Conservation (phyloP, 2,329 filamentous ascomycete species). For the Coniella lustricola region DNA sequence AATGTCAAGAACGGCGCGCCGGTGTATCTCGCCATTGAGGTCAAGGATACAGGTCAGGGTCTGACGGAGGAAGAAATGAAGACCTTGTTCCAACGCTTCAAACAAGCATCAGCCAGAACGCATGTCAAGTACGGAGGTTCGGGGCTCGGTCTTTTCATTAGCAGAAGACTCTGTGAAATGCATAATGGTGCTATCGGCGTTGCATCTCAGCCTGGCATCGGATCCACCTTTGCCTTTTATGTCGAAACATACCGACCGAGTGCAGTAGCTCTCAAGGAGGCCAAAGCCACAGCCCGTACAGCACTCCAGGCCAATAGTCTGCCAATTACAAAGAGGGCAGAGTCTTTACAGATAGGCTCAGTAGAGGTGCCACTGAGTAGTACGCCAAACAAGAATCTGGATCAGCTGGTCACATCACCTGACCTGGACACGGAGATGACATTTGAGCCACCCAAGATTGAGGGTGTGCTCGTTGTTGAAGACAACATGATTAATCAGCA, state of each 20-base stretch:
- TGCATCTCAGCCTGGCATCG: slow-evolving; percentile 58
- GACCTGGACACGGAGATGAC: slow-evolving; percentile 2
- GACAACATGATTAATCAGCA: slow-evolving; percentile 57
- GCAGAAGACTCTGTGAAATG: slow-evolving; percentile 68
- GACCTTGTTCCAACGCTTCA: slow-evolving; percentile 65
- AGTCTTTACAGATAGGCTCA: slow-evolving; percentile 15
- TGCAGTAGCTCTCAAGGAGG: slow-evolving; percentile 33
- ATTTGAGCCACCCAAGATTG: slow-evolving; percentile 23
- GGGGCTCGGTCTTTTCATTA: slow-evolving; percentile 71
- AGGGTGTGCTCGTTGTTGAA: slow-evolving; percentile 48
- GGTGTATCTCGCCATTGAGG: slow-evolving; percentile 63
- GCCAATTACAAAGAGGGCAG: slow-evolving; percentile 15
- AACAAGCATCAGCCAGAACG: slow-evolving; percentile 63
- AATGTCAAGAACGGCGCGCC: slow-evolving; percentile 33
- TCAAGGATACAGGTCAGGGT: slow-evolving; percentile 70
- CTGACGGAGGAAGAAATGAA: slow-evolving; percentile 61
- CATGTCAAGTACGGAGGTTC: slow-evolving; percentile 70
- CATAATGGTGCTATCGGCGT: slow-evolving; percentile 77
- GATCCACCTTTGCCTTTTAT: slow-evolving; percentile 70
- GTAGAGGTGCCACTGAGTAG: slow-evolving; percentile 14
- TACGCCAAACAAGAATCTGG: slow-evolving; percentile 8
- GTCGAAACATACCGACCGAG: slow-evolving; percentile 49
- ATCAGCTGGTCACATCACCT: neutral
- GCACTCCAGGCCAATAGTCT: slow-evolving; percentile 23
- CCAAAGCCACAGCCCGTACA: slow-evolving; percentile 30